A percentile compares a stretch with the other conserved stretches of the same genome.
Conservation (phyloP, 2,329 filamentous ascomycete genomes). For the Pseudocercospora ulei region DNA sequence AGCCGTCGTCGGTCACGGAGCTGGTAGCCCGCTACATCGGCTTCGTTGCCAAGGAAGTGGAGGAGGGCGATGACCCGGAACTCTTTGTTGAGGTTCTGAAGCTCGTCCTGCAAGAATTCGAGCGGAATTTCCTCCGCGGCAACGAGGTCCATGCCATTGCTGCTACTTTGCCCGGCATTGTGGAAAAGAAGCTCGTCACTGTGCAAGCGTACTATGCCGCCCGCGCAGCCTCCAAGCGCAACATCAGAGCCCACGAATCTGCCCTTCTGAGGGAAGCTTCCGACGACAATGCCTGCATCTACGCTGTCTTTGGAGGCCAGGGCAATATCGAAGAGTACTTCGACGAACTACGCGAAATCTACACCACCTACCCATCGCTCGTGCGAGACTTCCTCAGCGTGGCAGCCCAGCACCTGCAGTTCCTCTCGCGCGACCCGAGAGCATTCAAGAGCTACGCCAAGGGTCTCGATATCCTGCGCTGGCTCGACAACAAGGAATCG, state of each 20-base stretch:
- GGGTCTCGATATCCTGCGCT: constrained; percentile 87
- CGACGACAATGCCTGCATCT: constrained; percentile 73
- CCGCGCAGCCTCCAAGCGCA: constrained; percentile 69
- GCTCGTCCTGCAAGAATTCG: constrained; percentile 87
- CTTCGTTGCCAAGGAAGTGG: constrained; percentile 77
- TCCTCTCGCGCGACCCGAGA: constrained; percentile 67
- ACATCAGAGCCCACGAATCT: constrained; percentile 86
- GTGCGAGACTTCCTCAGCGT: constrained; percentile 73
- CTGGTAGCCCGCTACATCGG: constrained; percentile 89
- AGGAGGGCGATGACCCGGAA: constrained; percentile 84
- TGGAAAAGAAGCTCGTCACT: constrained; percentile 81
- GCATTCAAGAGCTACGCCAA: constrained; percentile 95
- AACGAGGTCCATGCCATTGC: constrained; percentile 94
- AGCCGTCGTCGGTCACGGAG: constrained; percentile 91
- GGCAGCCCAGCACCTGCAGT: constrained; percentile 79
- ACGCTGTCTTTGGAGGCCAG: constrained; percentile 91
- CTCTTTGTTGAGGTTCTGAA: constrained; percentile 90
- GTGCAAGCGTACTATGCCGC: constrained; percentile 87
- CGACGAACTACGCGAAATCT: constrained; percentile 86
- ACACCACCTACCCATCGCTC: constrained; percentile 82
- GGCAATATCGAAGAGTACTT: constrained; percentile 99
- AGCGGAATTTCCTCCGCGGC: constrained; percentile 83
- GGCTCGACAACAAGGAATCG: constrained; percentile 79
- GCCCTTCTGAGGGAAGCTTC: constrained; percentile 81
- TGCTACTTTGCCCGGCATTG: constrained; percentile 76